Base-by-base conservation (phyloP, 805 yeast genomes). In the Wickerhamiella sergipiensis region DNA sequence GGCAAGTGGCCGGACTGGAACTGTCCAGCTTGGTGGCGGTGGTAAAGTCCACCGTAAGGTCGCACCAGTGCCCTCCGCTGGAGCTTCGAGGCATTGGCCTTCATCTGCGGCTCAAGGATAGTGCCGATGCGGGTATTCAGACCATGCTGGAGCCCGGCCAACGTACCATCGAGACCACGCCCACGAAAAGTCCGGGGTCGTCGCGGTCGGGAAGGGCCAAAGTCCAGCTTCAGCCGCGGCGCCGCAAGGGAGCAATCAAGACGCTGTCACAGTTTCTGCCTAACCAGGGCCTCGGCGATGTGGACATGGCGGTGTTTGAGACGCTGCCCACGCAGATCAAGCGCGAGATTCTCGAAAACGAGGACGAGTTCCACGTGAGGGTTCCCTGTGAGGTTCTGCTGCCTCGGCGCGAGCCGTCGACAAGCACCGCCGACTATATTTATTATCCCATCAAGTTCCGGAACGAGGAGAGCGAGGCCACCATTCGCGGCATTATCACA, bases 71-170 rank as follows among this genome's bases (percentile, higher is more conserved):
- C 46, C 81, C 82, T 0, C 81, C 85, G 0, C 61, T 62, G 13
- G 95, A 86, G 38, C 64, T 89, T 9, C 68, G 97, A 47, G 97
- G 97, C 0, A 66, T 90, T 3, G 82, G 94, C 0, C 70, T 90
- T 1, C 83, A 80, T 24, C 71, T 87, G 67, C 72, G 78, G 56
- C 68, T 89, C 36, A 69, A 59, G 19, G 57, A 46, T 38, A 15
- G 17, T 9, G 51, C 43, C 48, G 54, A 38, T 33, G 51, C 23
- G 46, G 40, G 40, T 9, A 47, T 40, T n/a, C 50, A 17, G 56
- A 61, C 2, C 47, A 53, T 21, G 54, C 52, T 36, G 48, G 62
- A 22, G 10, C 39, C 39, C 17, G 31, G 39, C 23, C 24, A 19
- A 9, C 47, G 15, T 2, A 29, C 38, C 12, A 29, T 45, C 6